A percentile compares a stretch with the other conserved stretches of the same genome.
These are phyloP conservation scores for Tetrapisispora taiwanensis DNA, from an alignment of 805 yeast species.

Conservation along the genomic window DNA sequence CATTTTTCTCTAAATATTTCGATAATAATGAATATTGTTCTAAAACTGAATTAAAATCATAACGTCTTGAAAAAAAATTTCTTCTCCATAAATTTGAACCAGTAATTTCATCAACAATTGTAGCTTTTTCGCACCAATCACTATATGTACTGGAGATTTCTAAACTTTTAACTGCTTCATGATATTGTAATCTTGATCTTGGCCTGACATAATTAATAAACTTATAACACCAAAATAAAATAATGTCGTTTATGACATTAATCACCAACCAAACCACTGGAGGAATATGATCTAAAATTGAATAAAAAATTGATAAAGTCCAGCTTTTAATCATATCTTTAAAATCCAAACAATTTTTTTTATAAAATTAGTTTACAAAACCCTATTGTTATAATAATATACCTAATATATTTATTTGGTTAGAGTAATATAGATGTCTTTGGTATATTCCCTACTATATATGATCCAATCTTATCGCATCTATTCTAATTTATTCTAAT, in stretches of 20 bases:
- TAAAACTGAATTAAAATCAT: slow-evolving; percentile 74
- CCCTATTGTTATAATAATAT: too few relatives aligned
- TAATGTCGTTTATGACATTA: slow-evolving; percentile 34
- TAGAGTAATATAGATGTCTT: too few relatives aligned
- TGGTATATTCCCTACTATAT: too few relatives aligned
- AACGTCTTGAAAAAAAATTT: slow-evolving; percentile 68
- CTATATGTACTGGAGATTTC: slow-evolving; percentile 46
- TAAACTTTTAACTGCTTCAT: slow-evolving; percentile 40
- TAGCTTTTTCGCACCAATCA: slow-evolving; percentile 58
- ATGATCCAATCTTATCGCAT: too few relatives aligned
- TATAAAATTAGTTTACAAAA: too few relatives aligned
- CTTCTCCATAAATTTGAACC: slow-evolving; percentile 65
- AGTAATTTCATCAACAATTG: slow-evolving; percentile 39
- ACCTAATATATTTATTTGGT: too few relatives aligned
- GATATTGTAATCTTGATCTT: slow-evolving; percentile 21
- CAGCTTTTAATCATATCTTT: slow-evolving; percentile 11
- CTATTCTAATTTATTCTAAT: too few relatives aligned
- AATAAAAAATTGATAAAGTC: slow-evolving; percentile 19
- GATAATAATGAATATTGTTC: slow-evolving; percentile 56
- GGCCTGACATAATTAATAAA: slow-evolving; percentile 23
- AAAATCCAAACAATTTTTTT: too few relatives aligned
- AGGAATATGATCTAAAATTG: slow-evolving; percentile 32
- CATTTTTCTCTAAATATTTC: slow-evolving; percentile 47
- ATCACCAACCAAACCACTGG: slow-evolving; percentile 33
- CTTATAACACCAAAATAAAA: slow-evolving; percentile 32